Percentiles rank a stretch among this genome's conserved stretches.
Conservation (phyloP, 2,329 filamentous ascomycete species). For the Onygenales sp. region DNA sequence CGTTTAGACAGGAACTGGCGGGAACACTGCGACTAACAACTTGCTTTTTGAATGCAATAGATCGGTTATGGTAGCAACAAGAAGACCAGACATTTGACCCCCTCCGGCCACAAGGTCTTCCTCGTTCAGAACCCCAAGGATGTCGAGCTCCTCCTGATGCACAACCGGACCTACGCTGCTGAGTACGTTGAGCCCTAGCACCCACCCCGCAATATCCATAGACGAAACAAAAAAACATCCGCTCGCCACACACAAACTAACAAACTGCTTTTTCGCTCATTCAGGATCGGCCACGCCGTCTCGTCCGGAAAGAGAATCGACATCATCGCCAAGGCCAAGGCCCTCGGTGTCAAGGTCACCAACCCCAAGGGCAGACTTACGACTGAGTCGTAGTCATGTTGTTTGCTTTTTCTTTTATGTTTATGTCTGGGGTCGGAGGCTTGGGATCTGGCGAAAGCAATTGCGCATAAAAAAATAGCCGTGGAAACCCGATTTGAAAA, state of each 20-base stretch:
- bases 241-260: slow-evolving; percentile 26
- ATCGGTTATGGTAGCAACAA: slow-evolving; percentile 99
- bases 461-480: slow-evolving; percentile 2
- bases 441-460: slow-evolving; percentile 2
- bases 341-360: slow-evolving; percentile 98
- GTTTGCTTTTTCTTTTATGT: slow-evolving; percentile 1
- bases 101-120: slow-evolving; percentile 99
- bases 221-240: neutral
- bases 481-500: neutral
- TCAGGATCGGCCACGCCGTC: slow-evolving; percentile 92
- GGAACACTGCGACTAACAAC: neutral
- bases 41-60: slow-evolving; percentile 39
- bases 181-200: slow-evolving; percentile 58
- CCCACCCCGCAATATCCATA: neutral
- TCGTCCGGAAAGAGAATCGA: slow-evolving; percentile 98
- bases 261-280: slow-evolving; percentile 7
- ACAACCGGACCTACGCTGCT: slow-evolving; percentile 98
- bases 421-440: neutral
- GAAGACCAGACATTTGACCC: slow-evolving; percentile 98
- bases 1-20: neutral
- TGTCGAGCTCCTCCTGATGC: slow-evolving; percentile 97
- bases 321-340: slow-evolving; percentile 94
- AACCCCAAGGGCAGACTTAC: slow-evolving; percentile 99
- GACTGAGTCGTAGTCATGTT: slow-evolving; percentile 54
- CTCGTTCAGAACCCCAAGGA: slow-evolving; percentile 95